Evolutionary conservation across 2,329 filamentous ascomycete genomes (phyloP).

Genomic region (Monascus ruber): DNA sequence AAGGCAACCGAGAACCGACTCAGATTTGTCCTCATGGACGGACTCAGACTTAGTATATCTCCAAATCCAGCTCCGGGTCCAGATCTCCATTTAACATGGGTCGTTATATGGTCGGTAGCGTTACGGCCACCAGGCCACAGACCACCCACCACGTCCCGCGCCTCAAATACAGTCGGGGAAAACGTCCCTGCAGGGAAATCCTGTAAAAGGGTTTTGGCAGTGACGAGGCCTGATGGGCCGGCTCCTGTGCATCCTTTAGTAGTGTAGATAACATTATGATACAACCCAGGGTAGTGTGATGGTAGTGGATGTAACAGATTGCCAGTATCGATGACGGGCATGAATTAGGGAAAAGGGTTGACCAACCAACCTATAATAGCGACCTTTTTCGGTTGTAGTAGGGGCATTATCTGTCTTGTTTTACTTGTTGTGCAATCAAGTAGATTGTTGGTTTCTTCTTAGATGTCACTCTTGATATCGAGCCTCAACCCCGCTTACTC

Average conservation of each 20-base stretch:
- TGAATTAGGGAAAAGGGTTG: not conserved
- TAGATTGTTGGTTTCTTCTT: not conserved
- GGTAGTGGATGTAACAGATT: not conserved
- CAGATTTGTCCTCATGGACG: slow-evolving; percentile 51
- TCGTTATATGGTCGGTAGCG: slow-evolving; percentile 23
- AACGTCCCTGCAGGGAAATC: slow-evolving; percentile 45
- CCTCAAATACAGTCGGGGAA: slow-evolving; percentile 60
- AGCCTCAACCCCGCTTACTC: no score
- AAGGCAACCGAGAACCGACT: slow-evolving; percentile 59
- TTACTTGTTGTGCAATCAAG: not conserved
- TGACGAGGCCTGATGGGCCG: slow-evolving; percentile 57
- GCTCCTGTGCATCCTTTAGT: slow-evolving; percentile 40
- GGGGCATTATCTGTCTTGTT: not conserved
- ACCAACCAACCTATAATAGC: slow-evolving; percentile 39
- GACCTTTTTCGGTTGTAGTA: slow-evolving; percentile 32
- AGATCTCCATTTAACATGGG: not conserved
- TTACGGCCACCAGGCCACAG: slow-evolving; percentile 59
- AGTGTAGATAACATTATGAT: not conserved
- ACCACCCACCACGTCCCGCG: slow-evolving; percentile 55
- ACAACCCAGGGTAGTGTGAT: not conserved
- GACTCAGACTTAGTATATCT: slow-evolving; percentile 36
- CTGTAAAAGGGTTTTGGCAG: slow-evolving; percentile 61
- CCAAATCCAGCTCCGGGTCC: slow-evolving; percentile 16
- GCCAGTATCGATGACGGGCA: not conserved
- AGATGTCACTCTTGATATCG: slow-evolving; percentile 11